Base-by-base conservation (phyloP, 73 alveolate species). In the Uronychia binucleata region DNA sequence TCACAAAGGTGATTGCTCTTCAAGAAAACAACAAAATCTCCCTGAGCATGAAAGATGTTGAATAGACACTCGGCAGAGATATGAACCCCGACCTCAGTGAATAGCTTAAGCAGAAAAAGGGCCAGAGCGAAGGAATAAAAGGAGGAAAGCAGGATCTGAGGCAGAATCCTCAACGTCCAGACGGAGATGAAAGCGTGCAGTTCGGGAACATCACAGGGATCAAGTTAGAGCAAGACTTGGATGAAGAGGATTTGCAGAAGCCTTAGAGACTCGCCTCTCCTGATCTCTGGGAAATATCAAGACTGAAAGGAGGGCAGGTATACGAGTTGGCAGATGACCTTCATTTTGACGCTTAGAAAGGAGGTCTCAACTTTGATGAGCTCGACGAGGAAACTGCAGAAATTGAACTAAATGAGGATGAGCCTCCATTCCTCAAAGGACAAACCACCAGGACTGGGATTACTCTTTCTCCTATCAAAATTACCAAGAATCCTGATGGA, bases 141-240 rank as follows among this genome's bases (percentile, higher is more conserved):
- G 27, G 33, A 0, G 57, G 86, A 84, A 34, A 30, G 59, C 60
- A 19, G 88, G 35, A 31, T 78, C 67, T 74, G 79, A 80, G 75
- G 77, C 88, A 58, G 31, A 77, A 80, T 80, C 82, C 84, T 5
- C 75, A 81, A 0, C 77, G 90, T 29, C 79, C 82, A 80, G 67
- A 67, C 33, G 87, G 88, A 34, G 87, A 33, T 31, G 84, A 86
- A 46, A 78, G 88, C 79, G 57, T 58, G 86, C 77, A 82, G 80
- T 94, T 86, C 82, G 99, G 99, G 27, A 86, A 91, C 30, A 88
- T 98, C 26, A 98, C 99, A 29, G 99, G 99, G 29, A 96, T 98
- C 19, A 93, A 93, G 30, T 90, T 95, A 46, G 98, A 91, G 33
- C 79, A 95, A 28, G 87, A 89, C 28, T 88, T 80, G 60, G 92